Percentiles rank a stretch among this genome's conserved stretches.
These are phyloP conservation scores for Pseudocercospora fuligena DNA, from an alignment of 2,329 filamentous ascomycete genomes.

Conservation along the genomic window DNA sequence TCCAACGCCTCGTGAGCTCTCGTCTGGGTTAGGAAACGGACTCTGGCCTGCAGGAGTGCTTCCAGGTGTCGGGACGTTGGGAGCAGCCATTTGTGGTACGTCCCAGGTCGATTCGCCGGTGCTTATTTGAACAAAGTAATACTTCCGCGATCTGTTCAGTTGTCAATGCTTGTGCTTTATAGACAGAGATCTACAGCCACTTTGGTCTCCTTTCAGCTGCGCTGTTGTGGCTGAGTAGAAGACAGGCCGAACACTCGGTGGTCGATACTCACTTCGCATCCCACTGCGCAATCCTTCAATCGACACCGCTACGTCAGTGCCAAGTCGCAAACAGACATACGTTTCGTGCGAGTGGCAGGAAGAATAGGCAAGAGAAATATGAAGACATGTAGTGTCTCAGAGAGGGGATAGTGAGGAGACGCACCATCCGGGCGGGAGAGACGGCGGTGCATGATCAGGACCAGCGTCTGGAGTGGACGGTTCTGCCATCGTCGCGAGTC, in stretches of 20 bases:
- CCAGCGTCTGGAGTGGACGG: slow-evolving; percentile 44
- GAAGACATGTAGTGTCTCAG: slow-evolving; percentile 22
- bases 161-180: slow-evolving; percentile 19
- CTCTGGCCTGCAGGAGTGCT: slow-evolving; percentile 43
- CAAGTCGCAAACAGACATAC: slow-evolving; percentile 32
- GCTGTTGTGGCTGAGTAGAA: not conserved
- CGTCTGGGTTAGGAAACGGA: slow-evolving; percentile 41
- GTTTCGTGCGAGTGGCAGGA: slow-evolving; percentile 14
- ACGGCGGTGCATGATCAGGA: slow-evolving; percentile 44
- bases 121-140: slow-evolving; percentile 50
- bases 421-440: slow-evolving; percentile 47
- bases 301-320: slow-evolving; percentile 40
- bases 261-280: slow-evolving; percentile 44
- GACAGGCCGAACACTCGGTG: not conserved
- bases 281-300: slow-evolving; percentile 47
- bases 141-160: slow-evolving; percentile 44
- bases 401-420: slow-evolving; percentile 29
- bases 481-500: slow-evolving; percentile 35
- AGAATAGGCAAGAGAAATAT: slow-evolving; percentile 18
- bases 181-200: not conserved
- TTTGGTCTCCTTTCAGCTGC: not conserved
- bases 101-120: slow-evolving; percentile 50
- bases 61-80: slow-evolving; percentile 45
- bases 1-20: slow-evolving; percentile 33
- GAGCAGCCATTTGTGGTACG: slow-evolving; percentile 44